A percentile compares a stretch with the other conserved stretches of the same genome.
Evolutionary conservation across 148 eudicot genomes (phyloP).

Genomic region (Persicaria tinctoria): DNA sequence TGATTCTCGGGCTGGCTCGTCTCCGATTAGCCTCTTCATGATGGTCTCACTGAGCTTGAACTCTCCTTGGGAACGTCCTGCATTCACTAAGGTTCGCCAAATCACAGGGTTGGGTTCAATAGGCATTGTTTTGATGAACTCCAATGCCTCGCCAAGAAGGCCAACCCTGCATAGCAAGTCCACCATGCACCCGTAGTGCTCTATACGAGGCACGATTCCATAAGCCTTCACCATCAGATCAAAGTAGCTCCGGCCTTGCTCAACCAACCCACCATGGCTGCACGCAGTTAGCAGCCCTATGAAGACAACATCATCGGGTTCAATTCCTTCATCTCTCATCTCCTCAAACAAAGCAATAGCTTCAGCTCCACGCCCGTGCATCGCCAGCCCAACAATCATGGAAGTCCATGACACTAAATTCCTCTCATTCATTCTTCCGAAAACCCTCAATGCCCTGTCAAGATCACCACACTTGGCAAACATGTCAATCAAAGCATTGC

Average conservation of each 20-base stretch:
- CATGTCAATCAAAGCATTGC: conserved; percentile 57
- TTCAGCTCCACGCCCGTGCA: conserved; percentile 55
- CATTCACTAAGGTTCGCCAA: conserved; percentile 45
- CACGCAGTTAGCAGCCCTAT: conserved; percentile 66
- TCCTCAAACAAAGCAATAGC: conserved; percentile 55
- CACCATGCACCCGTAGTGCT: conserved; percentile 78
- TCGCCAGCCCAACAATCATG: conserved; percentile 53
- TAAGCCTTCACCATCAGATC: conserved; percentile 33
- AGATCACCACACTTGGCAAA: conserved; percentile 68
- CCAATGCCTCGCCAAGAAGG: conserved; percentile 44
- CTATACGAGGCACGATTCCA: conserved; percentile 39
- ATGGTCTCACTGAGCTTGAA: conserved; percentile 43
- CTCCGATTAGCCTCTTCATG: conserved; percentile 27
- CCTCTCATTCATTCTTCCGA: conserved; percentile 30
- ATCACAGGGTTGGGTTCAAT: conserved; percentile 56
- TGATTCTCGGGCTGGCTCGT: conserved; percentile 45
- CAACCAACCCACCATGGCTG: conserved; percentile 64
- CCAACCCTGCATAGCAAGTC: conserved; percentile 64
- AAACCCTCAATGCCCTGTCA: conserved; percentile 42
- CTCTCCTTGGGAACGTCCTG: conserved; percentile 46
- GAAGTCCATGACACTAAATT: conserved; percentile 62
- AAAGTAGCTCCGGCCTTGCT: conserved; percentile 42
- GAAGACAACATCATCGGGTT: conserved; percentile 48
- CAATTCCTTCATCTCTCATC: conserved; percentile 32
- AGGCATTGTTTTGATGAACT: conserved; percentile 50